Evolutionary conservation across 1,284 basidiomycete genomes (phyloP).

Genomic region (Ceraceosorus guamensis): DNA sequence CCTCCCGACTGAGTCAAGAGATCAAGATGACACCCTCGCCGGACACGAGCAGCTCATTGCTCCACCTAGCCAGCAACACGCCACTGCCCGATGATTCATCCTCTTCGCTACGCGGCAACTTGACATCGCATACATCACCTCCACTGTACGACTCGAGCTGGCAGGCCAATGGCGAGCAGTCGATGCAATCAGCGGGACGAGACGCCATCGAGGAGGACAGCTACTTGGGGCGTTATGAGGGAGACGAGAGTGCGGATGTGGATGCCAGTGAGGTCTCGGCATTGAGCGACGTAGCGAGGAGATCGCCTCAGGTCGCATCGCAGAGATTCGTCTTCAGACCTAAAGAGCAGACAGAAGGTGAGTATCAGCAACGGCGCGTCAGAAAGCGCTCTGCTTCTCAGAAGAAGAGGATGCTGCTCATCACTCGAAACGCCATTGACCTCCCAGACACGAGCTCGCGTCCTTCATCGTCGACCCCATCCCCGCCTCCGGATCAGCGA

Average conservation of each 20-base stretch:
- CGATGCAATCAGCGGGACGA: no score
- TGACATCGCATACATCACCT: no score
- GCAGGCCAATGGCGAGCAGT: no score
- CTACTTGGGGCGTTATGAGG: not conserved
- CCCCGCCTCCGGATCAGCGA: not conserved
- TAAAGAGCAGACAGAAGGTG: not conserved
- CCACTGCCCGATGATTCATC: no score
- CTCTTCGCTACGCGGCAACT: no score
- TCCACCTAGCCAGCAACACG: no score
- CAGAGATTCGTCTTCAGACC: not conserved
- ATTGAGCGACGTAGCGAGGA: not conserved
- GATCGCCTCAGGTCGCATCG: not conserved
- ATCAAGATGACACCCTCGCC: no score
- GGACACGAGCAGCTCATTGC: no score
- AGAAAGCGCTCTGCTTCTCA: not conserved
- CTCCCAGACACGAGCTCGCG: not conserved
- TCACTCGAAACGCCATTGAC: not conserved
- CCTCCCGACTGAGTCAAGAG: no score
- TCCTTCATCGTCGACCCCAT: not conserved
- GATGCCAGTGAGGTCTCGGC: not conserved
- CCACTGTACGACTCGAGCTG: no score
- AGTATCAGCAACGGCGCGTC: not conserved
- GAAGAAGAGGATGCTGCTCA: not conserved
- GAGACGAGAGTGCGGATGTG: not conserved
- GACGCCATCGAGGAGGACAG: not conserved